Conservation (phyloP, 148 eudicot genomes). For the Pouteria glomerata region DNA sequence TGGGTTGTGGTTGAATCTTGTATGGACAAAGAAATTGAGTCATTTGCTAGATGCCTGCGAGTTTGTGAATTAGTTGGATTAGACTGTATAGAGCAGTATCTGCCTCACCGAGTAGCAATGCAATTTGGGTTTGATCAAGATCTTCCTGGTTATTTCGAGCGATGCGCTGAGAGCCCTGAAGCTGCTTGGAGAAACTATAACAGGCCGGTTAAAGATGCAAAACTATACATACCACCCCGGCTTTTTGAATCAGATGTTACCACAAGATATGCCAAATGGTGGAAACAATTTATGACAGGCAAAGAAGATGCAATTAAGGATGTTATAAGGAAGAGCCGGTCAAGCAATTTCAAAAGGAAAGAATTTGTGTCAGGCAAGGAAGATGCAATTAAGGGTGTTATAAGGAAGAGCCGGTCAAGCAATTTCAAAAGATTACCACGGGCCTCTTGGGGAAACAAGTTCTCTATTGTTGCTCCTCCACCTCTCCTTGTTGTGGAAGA, state of each 20-base stretch:
- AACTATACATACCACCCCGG: conserved; percentile 13
- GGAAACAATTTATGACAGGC: background rate
- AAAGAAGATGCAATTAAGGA: background rate
- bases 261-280: conserved; percentile 8
- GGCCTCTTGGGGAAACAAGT: no score
- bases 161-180: conserved; percentile 4
- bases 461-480: no score
- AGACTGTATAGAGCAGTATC: conserved; percentile 36
- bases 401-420: no score
- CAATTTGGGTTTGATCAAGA: conserved; percentile 58
- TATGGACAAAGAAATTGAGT: conserved; percentile 12
- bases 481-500: no score
- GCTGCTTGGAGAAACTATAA: conserved; percentile 18
- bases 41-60: conserved; percentile 32
- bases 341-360: no score
- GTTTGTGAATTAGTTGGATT: conserved; percentile 37
- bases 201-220: conserved; percentile 9
- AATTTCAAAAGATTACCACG: no score
- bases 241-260: conserved; percentile 11
- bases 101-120: conserved; percentile 45
- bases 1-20: conserved; percentile 9
- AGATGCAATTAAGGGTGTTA: background rate
- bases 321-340: background rate
- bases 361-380: background rate
- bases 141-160: conserved; percentile 17